A percentile compares a stretch with the other conserved stretches of the same genome.
Evolutionary conservation across 2,329 filamentous ascomycete species (phyloP).

Genomic region (Grosmannia penicillata): DNA sequence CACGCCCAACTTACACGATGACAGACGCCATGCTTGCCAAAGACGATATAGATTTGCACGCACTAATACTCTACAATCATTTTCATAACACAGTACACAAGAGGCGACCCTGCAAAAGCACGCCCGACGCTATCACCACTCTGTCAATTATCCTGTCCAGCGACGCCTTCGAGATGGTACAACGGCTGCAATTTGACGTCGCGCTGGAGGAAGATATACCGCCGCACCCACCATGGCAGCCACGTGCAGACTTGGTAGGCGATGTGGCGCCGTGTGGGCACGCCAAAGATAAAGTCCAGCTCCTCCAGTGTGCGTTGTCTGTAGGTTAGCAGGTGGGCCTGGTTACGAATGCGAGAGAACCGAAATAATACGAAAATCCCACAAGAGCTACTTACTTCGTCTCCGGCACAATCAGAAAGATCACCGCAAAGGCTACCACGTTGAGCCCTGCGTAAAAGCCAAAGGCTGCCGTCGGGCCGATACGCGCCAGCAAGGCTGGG

Average conservation of each 20-base stretch:
- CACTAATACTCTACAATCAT: too few species aligned
- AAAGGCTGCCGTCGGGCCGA: constrained; percentile 16
- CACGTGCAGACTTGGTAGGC: constrained; percentile 40
- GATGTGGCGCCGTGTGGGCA: constrained; percentile 42
- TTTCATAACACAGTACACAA: too few species aligned
- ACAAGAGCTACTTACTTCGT: constrained; percentile 27
- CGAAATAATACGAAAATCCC: neutral
- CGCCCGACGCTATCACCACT: too few species aligned
- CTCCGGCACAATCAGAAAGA: constrained; percentile 41
- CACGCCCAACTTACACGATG: too few species aligned
- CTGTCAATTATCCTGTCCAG: too few species aligned
- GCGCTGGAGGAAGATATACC: constrained; percentile 39
- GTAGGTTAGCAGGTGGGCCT: too few species aligned
- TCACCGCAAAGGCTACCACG: constrained; percentile 36
- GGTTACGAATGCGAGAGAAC: neutral
- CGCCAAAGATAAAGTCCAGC: constrained; percentile 45
- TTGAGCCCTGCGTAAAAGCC: constrained; percentile 41
- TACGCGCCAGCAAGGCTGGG: neutral
- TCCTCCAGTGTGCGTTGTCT: constrained; percentile 37
- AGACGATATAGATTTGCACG: too few species aligned
- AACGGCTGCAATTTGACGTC: constrained; percentile 30
- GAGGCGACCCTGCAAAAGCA: too few species aligned
- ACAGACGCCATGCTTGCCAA: too few species aligned
- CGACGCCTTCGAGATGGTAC: constrained; percentile 21
- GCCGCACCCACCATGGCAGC: constrained; percentile 45